phyloP scores from a whole-genome alignment of 2,329 filamentous ascomycete species.

The Knoxdaviesia capensis region DNA sequence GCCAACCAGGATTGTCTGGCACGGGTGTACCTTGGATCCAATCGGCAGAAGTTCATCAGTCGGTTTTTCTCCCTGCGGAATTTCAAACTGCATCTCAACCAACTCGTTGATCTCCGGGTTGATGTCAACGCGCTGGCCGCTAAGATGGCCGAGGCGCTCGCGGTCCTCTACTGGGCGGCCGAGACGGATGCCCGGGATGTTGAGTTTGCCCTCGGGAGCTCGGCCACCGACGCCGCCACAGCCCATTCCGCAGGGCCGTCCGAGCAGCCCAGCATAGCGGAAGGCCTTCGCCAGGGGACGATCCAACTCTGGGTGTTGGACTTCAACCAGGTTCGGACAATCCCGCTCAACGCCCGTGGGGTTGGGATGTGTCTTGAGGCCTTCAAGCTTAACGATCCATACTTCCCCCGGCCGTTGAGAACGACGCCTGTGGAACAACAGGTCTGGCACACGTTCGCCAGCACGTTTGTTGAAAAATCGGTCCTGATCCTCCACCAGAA shows the following conservation, averaged over 20 bases:
- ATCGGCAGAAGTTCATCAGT: background rate
- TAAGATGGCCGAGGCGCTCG: constrained; percentile 10
- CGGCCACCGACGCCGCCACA: background rate
- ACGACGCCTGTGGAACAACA: constrained; percentile 1
- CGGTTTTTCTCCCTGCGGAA: constrained; percentile 12
- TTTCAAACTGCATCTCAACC: constrained; percentile 13
- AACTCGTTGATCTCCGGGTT: constrained; percentile 9
- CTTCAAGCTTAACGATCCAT: constrained; percentile 8
- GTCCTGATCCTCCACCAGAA: background rate
- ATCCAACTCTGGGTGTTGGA: constrained; percentile 12
- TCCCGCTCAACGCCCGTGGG: constrained; percentile 7
- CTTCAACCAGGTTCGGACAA: constrained; percentile 11
- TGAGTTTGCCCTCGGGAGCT: constrained; percentile 13
- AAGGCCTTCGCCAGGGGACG: constrained; percentile 5
- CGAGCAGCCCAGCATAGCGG: background rate
- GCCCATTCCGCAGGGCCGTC: background rate
- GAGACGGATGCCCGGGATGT: constrained; percentile 11
- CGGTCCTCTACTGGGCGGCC: constrained; percentile 13
- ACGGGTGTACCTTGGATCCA: constrained; percentile 7
- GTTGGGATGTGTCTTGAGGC: constrained; percentile 7
- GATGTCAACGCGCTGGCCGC: constrained; percentile 6
- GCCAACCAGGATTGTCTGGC: constrained; percentile 8
- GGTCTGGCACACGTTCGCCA: constrained; percentile 5
- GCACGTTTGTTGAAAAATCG: background rate
- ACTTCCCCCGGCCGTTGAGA: constrained; percentile 7